Base-by-base conservation (phyloP, 1,284 basidiomycete genomes). In the Tausonia pullulans region DNA sequence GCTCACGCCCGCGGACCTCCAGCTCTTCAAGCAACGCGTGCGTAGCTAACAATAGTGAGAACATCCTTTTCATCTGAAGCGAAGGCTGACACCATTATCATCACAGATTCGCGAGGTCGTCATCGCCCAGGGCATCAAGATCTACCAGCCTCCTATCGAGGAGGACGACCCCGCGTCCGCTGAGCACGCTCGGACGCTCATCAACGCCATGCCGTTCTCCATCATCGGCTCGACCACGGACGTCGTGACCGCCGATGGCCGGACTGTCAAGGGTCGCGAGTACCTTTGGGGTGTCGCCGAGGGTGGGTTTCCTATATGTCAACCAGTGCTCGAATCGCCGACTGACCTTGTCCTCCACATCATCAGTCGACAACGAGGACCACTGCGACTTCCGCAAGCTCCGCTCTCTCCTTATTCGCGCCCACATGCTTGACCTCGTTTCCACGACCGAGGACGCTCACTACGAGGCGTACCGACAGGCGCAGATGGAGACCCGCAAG, bases 231-330 rank as follows among this genome's bases (percentile, higher is more conserved):
- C 89, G 45, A 98, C 90, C 0, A 85, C 94, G 73, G 95, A 98
- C 72, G 95, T 99, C 40, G 84, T 84, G 70, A 96, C 93, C 3
- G 77, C 81, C 50, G 95, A 98, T 75, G 96, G 96, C 10, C 86
- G 94, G 65, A 79, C 85, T 46, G 95, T 98, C 75, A 98, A 98
- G 78, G 95, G 96, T 55, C 87, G 96, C 72, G 90, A 98, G 76
- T 99, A 99, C 77, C 84, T 96, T n/a, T 99, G 96, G 96, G 96
- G 96, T 80, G 92, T 98, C 44, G 95, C 95, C 40, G 95, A 99
- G 81, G 88, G 88, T 88, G 65, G 65, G 79, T 77, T 62, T 60
- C 51, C 27, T 27, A 27, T 27, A 27, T 27, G 27, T 27, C 27
- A 27, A 27, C 27, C 27, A 27, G 27, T 27, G 27, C 27, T 27